These are phyloP conservation scores for Aureobasidium uvarum DNA, from an alignment of 2,329 filamentous ascomycete species.

Conservation along the genomic window DNA sequence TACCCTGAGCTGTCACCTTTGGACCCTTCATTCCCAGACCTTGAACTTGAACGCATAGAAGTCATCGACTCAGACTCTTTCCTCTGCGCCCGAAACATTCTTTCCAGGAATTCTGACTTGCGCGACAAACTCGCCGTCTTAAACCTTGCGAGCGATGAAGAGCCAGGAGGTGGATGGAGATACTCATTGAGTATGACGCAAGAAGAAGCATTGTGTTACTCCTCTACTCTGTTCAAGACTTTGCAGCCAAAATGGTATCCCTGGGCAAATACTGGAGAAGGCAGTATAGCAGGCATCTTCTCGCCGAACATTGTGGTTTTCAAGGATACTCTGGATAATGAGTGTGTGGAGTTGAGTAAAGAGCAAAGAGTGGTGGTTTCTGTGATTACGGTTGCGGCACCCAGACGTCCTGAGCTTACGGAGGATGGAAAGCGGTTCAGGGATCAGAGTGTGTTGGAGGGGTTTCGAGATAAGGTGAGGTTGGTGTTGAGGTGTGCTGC, in stretches of 20 bases:
- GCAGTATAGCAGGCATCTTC: not conserved
- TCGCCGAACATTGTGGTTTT: slow-evolving; percentile 9
- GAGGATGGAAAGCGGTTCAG: not conserved
- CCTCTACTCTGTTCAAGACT: slow-evolving; percentile 10
- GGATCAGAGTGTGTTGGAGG: not conserved
- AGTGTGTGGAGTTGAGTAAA: not conserved
- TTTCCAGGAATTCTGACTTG: not conserved
- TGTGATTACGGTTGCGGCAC: slow-evolving; percentile 19
- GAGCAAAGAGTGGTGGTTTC: not conserved
- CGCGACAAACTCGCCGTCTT: slow-evolving; percentile 3
- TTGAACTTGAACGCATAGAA: not conserved
- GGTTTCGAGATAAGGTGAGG: slow-evolving; percentile 1
- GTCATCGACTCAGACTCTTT: slow-evolving; percentile 17
- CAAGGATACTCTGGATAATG: slow-evolving; percentile 16
- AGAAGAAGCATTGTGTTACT: slow-evolving; percentile 26
- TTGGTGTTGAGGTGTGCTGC: slow-evolving; percentile 13
- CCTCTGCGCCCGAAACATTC: not conserved
- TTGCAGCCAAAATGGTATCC: slow-evolving; percentile 12
- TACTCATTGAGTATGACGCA: slow-evolving; percentile 20
- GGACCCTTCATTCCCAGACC: not conserved
- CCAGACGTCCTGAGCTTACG: not conserved
- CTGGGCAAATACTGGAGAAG: slow-evolving; percentile 5
- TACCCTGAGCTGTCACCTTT: not conserved
- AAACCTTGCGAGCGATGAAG: slow-evolving; percentile 16
- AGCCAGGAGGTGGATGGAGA: slow-evolving; percentile 25